Conservation (phyloP, 139 green algal genomes). For the Eudorina sp. region DNA sequence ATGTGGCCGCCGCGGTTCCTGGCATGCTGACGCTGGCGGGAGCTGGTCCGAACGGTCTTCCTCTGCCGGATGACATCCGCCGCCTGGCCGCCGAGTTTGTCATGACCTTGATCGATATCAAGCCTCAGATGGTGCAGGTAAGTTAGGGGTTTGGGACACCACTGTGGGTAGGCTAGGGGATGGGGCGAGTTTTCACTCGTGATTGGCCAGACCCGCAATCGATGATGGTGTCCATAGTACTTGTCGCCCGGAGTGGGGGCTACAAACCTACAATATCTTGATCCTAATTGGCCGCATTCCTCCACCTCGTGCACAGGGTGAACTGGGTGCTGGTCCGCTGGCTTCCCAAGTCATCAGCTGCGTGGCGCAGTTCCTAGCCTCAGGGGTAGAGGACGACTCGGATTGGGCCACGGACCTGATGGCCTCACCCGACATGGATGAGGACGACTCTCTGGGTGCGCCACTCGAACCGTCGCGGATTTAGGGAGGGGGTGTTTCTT, state of each 20-base stretch:
- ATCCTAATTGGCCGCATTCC: too few species aligned
- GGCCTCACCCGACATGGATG: conserved; percentile 26
- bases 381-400: conserved; percentile 11
- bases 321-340: conserved; percentile 3
- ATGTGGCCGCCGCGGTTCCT: background rate
- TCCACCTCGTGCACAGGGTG: background rate
- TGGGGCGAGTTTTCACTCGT: too few species aligned
- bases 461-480: too few species aligned
- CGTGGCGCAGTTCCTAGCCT: conserved; percentile 12
- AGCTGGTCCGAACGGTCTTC: background rate
- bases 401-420: conserved; percentile 6
- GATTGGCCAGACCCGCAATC: too few species aligned
- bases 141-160: too few species aligned
- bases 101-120: conserved; percentile 19
- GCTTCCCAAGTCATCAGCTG: background rate
- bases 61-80: background rate
- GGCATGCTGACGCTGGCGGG: conserved; percentile 36
- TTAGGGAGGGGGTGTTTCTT: too few species aligned
- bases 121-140: conserved; percentile 30
- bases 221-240: too few species aligned
- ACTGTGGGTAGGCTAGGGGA: too few species aligned
- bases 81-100: conserved; percentile 37
- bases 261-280: too few species aligned
- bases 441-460: conserved; percentile 27
- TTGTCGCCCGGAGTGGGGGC: too few species aligned